Conservation (phyloP, 441 rosid genomes). For the Corymbia citriodora region DNA sequence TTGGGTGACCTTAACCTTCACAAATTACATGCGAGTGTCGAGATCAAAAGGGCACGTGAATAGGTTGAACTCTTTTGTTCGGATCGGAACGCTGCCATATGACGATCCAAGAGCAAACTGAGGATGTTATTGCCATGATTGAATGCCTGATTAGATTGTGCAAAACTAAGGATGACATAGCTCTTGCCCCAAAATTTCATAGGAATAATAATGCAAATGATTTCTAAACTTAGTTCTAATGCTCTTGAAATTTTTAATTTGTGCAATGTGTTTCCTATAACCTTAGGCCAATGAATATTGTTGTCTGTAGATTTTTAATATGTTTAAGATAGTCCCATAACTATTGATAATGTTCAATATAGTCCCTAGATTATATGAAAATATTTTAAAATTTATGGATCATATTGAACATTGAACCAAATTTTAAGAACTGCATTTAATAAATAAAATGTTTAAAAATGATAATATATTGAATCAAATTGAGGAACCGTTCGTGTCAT, state of each 20-base stretch:
- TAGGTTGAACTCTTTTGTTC: neutral
- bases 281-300: neutral
- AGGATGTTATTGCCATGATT: neutral
- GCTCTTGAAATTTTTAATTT: neutral
- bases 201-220: neutral
- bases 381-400: neutral
- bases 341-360: neutral
- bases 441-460: rapidly evolving
- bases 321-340: neutral
- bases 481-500: neutral
- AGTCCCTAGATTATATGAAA: neutral
- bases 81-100: neutral
- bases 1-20: neutral
- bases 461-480: neutral
- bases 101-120: neutral
- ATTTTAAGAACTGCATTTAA: neutral
- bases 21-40: neutral
- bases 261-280: neutral
- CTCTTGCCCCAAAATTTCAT: neutral
- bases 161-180: neutral
- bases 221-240: neutral
- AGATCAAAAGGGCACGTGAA: neutral
- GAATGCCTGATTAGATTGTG: neutral
- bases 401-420: neutral
- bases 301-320: neutral